Evolutionary conservation across 1,284 basidiomycete genomes (phyloP).

Genomic region (Papiliotrema nemorosa): DNA sequence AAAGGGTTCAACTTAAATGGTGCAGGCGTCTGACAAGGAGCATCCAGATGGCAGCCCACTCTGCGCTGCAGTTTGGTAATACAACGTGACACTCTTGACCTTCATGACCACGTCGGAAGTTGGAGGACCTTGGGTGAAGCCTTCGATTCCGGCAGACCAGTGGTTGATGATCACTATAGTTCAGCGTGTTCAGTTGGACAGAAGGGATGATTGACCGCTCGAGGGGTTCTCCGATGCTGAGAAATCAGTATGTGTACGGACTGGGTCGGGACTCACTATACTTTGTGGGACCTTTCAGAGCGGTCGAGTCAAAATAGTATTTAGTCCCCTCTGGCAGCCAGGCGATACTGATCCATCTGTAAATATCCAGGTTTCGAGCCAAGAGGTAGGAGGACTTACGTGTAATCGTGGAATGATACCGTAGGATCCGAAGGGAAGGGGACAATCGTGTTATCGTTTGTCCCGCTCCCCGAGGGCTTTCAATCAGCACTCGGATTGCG

Average conservation of each 20-base stretch:
- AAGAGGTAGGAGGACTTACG: too few species aligned
- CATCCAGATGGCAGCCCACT: not conserved
- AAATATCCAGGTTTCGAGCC: too few species aligned
- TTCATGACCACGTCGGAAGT: slow-evolving; percentile 1
- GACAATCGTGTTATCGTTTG: slow-evolving; percentile 2
- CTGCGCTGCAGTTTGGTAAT: not conserved
- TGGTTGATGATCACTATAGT: slow-evolving; percentile 11
- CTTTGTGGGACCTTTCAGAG: slow-evolving; percentile 8
- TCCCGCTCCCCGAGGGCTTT: slow-evolving; percentile 3
- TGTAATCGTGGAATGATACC: slow-evolving; percentile 14
- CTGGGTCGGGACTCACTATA: slow-evolving; percentile 5
- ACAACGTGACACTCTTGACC: not conserved
- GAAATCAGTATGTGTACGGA: not conserved
- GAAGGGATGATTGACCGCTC: not conserved
- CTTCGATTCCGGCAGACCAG: slow-evolving; percentile 11
- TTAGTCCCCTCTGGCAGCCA: slow-evolving; percentile 13
- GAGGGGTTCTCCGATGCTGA: not conserved
- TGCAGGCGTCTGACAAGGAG: not conserved
- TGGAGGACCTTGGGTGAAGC: slow-evolving; percentile 15
- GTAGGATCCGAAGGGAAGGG: slow-evolving; percentile 11
- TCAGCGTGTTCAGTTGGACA: not conserved
- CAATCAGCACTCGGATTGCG: not conserved
- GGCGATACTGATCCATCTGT: slow-evolving; percentile 15
- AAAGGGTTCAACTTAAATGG: not conserved
- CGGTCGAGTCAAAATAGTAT: slow-evolving; percentile 7